Evolutionary conservation across 345 rosid species (phyloP).

Genomic region (Cardiospermum halicacabum): DNA sequence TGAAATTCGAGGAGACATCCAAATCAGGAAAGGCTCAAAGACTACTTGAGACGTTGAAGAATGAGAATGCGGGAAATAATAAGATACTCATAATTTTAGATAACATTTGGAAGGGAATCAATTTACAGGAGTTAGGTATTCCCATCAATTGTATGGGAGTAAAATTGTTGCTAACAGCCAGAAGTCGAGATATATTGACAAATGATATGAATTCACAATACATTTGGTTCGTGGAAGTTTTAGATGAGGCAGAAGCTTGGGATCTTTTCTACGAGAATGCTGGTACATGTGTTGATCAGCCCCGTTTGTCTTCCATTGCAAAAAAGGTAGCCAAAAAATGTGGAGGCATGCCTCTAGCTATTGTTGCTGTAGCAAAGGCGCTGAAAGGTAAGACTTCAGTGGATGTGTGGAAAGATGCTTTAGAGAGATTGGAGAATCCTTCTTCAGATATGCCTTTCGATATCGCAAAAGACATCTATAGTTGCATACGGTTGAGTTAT

Average conservation of each 20-base stretch:
- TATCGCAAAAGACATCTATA: background rate
- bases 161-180: constrained; percentile 27
- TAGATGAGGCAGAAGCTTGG: constrained; percentile 24
- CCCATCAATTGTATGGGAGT: constrained; percentile 14
- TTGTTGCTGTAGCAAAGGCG: constrained; percentile 16
- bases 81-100: constrained; percentile 25
- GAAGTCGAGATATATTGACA: constrained; percentile 4
- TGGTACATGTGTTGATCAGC: background rate
- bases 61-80: too few species aligned
- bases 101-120: constrained; percentile 22
- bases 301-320: constrained; percentile 7
- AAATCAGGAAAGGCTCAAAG: background rate
- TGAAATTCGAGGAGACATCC: background rate
- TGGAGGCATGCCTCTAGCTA: constrained; percentile 25
- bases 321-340: constrained; percentile 12
- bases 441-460: background rate
- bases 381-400: constrained; percentile 3
- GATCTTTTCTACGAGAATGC: constrained; percentile 15
- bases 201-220: constrained; percentile 9
- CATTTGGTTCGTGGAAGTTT: background rate
- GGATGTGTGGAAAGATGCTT: constrained; percentile 21
- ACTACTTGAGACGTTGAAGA: background rate
- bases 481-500: constrained; percentile 20
- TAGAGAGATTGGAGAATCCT: background rate
- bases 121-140: constrained; percentile 26